Percentiles rank a stretch among this genome's conserved stretches.
Evolutionary conservation across 1,284 basidiomycete species (phyloP).

Genomic region (Pseudomicrostroma phylloplanum): DNA sequence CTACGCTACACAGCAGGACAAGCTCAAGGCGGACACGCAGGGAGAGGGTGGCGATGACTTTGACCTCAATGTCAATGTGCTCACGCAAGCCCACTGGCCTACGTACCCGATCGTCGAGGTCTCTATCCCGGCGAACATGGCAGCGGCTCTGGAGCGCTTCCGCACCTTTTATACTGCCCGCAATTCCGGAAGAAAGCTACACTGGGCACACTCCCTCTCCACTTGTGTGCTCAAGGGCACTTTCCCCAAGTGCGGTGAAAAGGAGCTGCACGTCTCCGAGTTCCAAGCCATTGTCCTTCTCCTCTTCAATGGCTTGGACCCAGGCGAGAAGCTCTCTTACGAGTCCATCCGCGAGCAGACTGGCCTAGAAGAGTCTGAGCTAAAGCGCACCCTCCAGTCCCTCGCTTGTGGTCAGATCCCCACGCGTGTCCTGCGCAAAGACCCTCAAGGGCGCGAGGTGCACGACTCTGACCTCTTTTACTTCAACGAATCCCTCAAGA

Average conservation of each 20-base stretch:
- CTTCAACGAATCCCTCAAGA: slow-evolving; percentile 77
- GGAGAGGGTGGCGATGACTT: slow-evolving; percentile 25
- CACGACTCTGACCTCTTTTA: slow-evolving; percentile 68
- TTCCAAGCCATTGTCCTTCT: slow-evolving; percentile 81
- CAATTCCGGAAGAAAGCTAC: slow-evolving; percentile 41
- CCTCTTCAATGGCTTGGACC: slow-evolving; percentile 67
- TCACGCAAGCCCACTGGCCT: slow-evolving; percentile 60
- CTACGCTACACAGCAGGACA: slow-evolving; percentile 52
- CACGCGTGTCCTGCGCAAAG: slow-evolving; percentile 70
- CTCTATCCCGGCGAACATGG: slow-evolving; percentile 26
- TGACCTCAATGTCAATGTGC: slow-evolving; percentile 56
- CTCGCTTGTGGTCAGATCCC: slow-evolving; percentile 79
- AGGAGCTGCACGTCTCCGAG: slow-evolving; percentile 83
- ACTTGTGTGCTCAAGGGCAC: slow-evolving; percentile 33
- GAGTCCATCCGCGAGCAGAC: slow-evolving; percentile 65
- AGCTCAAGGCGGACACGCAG: slow-evolving; percentile 30
- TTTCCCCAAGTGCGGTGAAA: slow-evolving; percentile 53
- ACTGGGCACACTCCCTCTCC: slow-evolving; percentile 48
- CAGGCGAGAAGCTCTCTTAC: slow-evolving; percentile 59
- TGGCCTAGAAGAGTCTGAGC: slow-evolving; percentile 60
- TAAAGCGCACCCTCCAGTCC: slow-evolving; percentile 79
- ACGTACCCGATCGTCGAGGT: slow-evolving; percentile 44
- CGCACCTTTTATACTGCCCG: slow-evolving; percentile 39
- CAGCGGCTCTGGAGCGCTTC: slow-evolving; percentile 23
- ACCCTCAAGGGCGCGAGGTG: slow-evolving; percentile 73